A percentile compares a stretch with the other conserved stretches of the same genome.
phyloP scores from a whole-genome alignment of 108 stramenopile genomes.

The Cyclotella baltica region DNA sequence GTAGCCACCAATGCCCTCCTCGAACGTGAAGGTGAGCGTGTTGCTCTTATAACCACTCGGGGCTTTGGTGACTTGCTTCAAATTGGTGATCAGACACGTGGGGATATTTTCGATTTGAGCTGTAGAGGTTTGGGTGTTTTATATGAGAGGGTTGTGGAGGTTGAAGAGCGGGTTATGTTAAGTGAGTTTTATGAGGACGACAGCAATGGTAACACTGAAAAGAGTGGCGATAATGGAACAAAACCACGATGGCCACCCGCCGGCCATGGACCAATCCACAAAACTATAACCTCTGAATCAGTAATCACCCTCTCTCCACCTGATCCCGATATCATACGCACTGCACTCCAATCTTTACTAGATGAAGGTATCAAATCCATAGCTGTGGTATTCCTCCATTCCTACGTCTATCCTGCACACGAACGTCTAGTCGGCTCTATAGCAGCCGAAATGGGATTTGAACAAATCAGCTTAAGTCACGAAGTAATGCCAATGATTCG shows the following conservation, averaged over 20 bases:
- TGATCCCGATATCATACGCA: slow-evolving; percentile 68
- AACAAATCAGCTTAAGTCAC: slow-evolving; percentile 87
- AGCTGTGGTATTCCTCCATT: slow-evolving; percentile 77
- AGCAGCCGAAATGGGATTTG: slow-evolving; percentile 86
- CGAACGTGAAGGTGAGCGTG: slow-evolving; percentile 93
- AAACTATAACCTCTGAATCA: slow-evolving; percentile 86
- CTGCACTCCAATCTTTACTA: slow-evolving; percentile 67
- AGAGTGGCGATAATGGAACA: slow-evolving; percentile 7
- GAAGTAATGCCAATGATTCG: slow-evolving; percentile 97
- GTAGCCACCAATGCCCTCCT: slow-evolving; percentile 98
- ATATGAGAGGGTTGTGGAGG: slow-evolving; percentile 93
- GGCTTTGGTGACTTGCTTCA: slow-evolving; percentile 93
- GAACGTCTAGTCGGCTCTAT: slow-evolving; percentile 85
- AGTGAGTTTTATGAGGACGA: slow-evolving; percentile 64
- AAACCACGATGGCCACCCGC: slow-evolving; percentile 40
- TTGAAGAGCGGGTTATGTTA: slow-evolving; percentile 94
- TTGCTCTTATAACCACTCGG: slow-evolving; percentile 90
- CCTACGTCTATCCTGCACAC: slow-evolving; percentile 63
- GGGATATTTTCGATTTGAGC: slow-evolving; percentile 89
- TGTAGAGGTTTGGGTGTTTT: slow-evolving; percentile 81
- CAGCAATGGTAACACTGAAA: slow-evolving; percentile 22
- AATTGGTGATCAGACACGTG: slow-evolving; percentile 96
- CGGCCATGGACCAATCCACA: slow-evolving; percentile 42
- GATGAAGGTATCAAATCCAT: slow-evolving; percentile 83
- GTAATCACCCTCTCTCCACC: slow-evolving; percentile 65